phyloP scores from a whole-genome alignment of 805 yeast species.

The Kodamaea sagamina region DNA sequence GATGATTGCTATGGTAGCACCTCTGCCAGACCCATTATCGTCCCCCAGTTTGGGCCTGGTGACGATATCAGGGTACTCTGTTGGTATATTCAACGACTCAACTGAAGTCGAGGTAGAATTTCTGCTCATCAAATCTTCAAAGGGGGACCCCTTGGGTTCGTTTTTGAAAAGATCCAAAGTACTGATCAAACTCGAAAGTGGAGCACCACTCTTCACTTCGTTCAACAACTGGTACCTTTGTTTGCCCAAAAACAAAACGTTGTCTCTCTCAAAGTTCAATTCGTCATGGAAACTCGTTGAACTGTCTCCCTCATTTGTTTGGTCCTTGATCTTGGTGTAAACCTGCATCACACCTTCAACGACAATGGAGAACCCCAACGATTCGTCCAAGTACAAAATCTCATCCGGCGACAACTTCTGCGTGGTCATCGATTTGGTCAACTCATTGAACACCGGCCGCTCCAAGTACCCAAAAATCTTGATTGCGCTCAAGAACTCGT shows the following conservation, averaged over 20 bases:
- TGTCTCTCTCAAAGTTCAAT: constrained; percentile 36
- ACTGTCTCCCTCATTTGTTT: background rate
- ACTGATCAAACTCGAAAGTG: constrained; percentile 79
- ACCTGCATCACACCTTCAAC: constrained; percentile 90
- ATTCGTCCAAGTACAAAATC: constrained; percentile 67
- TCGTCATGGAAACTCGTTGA: constrained; percentile 11
- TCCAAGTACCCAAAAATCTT: constrained; percentile 94
- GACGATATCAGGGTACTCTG: constrained; percentile 45
- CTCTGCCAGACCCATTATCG: constrained; percentile 9
- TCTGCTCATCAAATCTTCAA: constrained; percentile 8
- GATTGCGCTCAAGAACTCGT: constrained; percentile 87
- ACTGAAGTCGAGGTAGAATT: constrained; percentile 11
- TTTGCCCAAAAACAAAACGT: constrained; percentile 51
- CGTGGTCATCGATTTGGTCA: constrained; percentile 89
- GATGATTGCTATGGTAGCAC: constrained; percentile 85
- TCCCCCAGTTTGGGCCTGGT: constrained; percentile 60
- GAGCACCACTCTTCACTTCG: constrained; percentile 79
- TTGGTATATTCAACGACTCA: background rate
- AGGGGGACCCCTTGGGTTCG: constrained; percentile 1
- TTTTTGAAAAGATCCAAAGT: constrained; percentile 69
- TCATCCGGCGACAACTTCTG: constrained; percentile 79
- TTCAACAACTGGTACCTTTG: constrained; percentile 73
- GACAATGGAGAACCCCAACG: constrained; percentile 84
- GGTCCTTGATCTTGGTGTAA: constrained; percentile 50
- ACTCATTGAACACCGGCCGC: constrained; percentile 85